Percentiles rank a stretch among this genome's conserved stretches.
Conservation (phyloP, 2,329 filamentous ascomycete genomes). For the Pyricularia sp. region DNA sequence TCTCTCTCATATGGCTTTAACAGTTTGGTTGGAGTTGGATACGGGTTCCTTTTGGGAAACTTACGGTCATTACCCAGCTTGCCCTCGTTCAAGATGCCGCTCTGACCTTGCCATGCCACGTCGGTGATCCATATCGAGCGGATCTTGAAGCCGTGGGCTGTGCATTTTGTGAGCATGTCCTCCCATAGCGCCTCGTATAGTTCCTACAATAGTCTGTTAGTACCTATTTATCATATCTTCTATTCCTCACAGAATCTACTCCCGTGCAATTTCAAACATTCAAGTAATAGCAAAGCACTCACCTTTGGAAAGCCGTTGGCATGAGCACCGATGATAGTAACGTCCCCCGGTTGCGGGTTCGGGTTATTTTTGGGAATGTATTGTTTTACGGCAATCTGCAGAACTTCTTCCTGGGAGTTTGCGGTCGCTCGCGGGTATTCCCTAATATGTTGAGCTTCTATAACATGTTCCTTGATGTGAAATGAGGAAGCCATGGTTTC, state of each 20-base stretch:
- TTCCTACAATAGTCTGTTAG: slow-evolving; percentile 34
- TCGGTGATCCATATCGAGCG: slow-evolving; percentile 84
- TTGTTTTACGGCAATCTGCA: slow-evolving; percentile 71
- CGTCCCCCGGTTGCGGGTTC: slow-evolving; percentile 54
- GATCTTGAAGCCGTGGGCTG: slow-evolving; percentile 51
- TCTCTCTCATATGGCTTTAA: too few relatives aligned
- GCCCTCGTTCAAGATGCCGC: slow-evolving; percentile 62
- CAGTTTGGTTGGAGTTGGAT: neutral
- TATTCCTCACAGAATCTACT: neutral
- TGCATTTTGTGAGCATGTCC: slow-evolving; percentile 51
- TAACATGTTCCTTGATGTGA: slow-evolving; percentile 57
- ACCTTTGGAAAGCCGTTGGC: slow-evolving; percentile 91
- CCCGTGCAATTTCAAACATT: neutral
- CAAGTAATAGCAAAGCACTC: slow-evolving; percentile 5
- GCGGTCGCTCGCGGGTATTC: slow-evolving; percentile 66
- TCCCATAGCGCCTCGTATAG: slow-evolving; percentile 89
- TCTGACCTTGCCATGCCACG: slow-evolving; percentile 72
- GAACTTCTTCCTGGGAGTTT: slow-evolving; percentile 57
- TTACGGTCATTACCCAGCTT: slow-evolving; percentile 72
- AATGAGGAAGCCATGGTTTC: slow-evolving; percentile 31
- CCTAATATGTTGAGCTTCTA: slow-evolving; percentile 66
- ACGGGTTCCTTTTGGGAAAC: slow-evolving; percentile 13
- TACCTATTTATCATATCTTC: neutral
- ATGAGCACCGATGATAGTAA: slow-evolving; percentile 78
- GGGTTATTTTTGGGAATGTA: slow-evolving; percentile 67